Percentiles rank a stretch among this genome's conserved stretches.
Conservation (phyloP, 805 yeast genomes). For the Myxozyma sirexii region DNA sequence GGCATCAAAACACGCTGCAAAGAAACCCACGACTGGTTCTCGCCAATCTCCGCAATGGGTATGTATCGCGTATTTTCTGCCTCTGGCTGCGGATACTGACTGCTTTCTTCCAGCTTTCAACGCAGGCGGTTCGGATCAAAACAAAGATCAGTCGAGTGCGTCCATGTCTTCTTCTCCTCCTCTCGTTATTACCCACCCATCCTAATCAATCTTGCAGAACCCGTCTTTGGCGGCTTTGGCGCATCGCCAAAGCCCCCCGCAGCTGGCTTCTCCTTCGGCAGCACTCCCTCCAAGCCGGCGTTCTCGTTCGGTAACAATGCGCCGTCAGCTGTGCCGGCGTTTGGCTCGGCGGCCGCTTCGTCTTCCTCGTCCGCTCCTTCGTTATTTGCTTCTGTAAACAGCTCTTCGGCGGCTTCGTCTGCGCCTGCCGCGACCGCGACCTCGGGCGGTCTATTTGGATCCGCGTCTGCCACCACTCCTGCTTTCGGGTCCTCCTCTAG, state of each 20-base stretch:
- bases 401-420: neutral
- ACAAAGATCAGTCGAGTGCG: constrained; percentile 14
- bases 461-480: neutral
- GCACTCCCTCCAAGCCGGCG: neutral
- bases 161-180: too few relatives aligned
- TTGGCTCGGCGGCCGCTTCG: neutral
- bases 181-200: neutral
- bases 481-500: neutral
- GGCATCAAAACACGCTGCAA: too few relatives aligned
- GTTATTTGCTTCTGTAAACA: neutral
- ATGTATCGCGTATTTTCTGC: neutral
- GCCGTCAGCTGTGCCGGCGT: neutral
- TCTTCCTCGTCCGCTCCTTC: neutral
- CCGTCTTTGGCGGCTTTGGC: constrained; percentile 3
- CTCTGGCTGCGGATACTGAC: neutral
- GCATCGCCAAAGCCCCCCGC: neutral
- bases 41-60: neutral
- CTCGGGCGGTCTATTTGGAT: neutral
- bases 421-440: constrained; percentile 5
- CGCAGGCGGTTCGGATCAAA: constrained; percentile 3
- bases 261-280: constrained; percentile 4
- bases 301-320: neutral
- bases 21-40: too few relatives aligned
- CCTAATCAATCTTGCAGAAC: neutral
- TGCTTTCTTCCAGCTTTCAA: neutral